Percentiles rank a stretch among this genome's conserved stretches.
Conservation (phyloP, 1,139 yeast species). For the Kurtzmaniella quercitrusa region DNA sequence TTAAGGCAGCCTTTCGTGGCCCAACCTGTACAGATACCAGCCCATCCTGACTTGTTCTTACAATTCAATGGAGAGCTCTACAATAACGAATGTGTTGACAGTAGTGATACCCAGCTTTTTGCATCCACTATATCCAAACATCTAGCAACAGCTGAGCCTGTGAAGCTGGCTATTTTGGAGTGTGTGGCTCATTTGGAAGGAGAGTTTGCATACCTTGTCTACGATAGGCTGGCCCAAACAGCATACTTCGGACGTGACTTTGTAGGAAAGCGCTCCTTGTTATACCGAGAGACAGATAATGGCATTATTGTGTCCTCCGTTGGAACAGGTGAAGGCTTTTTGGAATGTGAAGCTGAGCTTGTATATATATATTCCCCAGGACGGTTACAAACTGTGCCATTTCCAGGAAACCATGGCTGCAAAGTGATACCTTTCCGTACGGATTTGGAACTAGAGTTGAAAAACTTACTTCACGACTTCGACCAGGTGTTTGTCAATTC, state of each 20-base stretch:
- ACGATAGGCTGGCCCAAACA: conserved; percentile 30
- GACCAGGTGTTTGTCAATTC: conserved; percentile 19
- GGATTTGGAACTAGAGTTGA: background rate
- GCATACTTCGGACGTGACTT: conserved; percentile 81
- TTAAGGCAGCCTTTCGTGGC: conserved; percentile 69
- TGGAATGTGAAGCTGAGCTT: conserved; percentile 50
- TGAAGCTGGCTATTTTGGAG: conserved; percentile 23
- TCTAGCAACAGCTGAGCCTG: background rate
- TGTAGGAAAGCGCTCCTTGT: conserved; percentile 75
- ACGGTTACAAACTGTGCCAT: background rate
- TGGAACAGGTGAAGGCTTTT: conserved; percentile 23
- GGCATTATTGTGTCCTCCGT: conserved; percentile 48
- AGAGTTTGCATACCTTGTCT: conserved; percentile 69
- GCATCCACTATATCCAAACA: conserved; percentile 15
- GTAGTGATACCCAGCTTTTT: conserved; percentile 33
- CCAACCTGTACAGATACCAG: conserved; percentile 49
- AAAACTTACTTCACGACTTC: conserved; percentile 3
- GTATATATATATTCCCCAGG: conserved; percentile 37
- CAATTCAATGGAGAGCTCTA: conserved; percentile 93
- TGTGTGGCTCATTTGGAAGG: conserved; percentile 54
- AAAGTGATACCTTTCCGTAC: background rate
- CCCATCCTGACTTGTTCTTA: conserved; percentile 22
- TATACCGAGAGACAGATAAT: conserved; percentile 25
- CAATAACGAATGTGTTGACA: conserved; percentile 43
- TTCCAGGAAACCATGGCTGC: background rate